Base-by-base conservation (phyloP, 768 basidiomycete genomes). In the Pleurotus tuoliensis region DNA sequence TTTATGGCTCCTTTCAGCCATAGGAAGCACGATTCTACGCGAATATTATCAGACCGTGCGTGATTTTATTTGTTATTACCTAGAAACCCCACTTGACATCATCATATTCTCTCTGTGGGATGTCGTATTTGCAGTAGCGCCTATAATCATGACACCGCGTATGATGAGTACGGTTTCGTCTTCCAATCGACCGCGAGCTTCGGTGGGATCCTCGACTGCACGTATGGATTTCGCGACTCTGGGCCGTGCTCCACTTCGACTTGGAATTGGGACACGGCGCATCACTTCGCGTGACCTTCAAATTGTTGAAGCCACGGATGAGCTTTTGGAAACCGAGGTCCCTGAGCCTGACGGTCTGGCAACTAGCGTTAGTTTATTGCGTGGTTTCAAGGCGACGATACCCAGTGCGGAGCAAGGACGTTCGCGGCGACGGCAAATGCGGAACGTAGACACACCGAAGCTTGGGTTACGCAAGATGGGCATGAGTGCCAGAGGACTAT, bases 301-400 rank as follows among this genome's bases (percentile, higher is more conserved):
- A 70, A 87, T 93, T 55, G 82, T 87, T 41, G 92, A 93, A 72
- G 90, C 87, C 4, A 85, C 88, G 5, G 85, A 88, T 22, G 89
- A 92, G 66, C 73, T 94, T 8, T 81, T 94, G 38, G 73, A 76
- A 13, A 78, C 76, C 4, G 84, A 88, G 30, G 81, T 94, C 1
- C 91, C 91, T 2, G 90, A 92, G 62, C 81, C 82, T 13, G 82
- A 83, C 12, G 87, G 84, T 39, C 77, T 87, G 27, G 87, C 87
- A 4, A 78, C 81, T 13, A 82, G 84, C 63, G 86, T 94, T 50
- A 92, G 90, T 63, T 77, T 98, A 34, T 73, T 97, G 41, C 84
- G 88, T 45, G 96, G 96, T 0, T 98, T 98, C 71, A 89, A 92
- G 64, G 96, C 96, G 15, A 98, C 96, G 2, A 90, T 97, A 43